Evolutionary conservation across 2,329 filamentous ascomycete species (phyloP).

Genomic region (Bipolaris victoriae): DNA sequence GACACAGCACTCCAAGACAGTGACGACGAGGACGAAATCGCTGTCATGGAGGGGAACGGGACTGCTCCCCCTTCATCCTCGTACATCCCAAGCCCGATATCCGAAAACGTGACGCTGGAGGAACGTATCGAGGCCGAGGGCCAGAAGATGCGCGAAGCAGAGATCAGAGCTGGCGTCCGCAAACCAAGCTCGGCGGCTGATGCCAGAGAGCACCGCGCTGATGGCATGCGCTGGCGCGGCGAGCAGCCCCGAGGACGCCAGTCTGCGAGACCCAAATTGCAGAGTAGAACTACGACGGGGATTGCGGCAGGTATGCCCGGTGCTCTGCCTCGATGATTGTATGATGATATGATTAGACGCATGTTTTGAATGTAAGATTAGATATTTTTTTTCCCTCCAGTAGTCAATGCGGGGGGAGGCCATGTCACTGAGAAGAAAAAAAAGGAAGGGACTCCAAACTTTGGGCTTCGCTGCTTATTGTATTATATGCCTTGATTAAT

Average conservation of each 20-base stretch:
- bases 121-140: constrained; percentile 46
- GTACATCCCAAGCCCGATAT: constrained; percentile 16
- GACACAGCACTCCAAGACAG: constrained; percentile 45
- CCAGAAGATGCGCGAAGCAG: constrained; percentile 46
- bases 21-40: constrained; percentile 22
- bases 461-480: too few relatives aligned
- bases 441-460: not conserved
- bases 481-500: too few relatives aligned
- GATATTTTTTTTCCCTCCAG: too few relatives aligned
- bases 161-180: constrained; percentile 42
- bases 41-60: constrained; percentile 19
- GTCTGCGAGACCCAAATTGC: constrained; percentile 19
- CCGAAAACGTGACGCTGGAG: constrained; percentile 33
- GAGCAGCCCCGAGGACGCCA: constrained; percentile 15
- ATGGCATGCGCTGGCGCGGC: constrained; percentile 40
- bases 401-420: too few relatives aligned
- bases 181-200: constrained; percentile 11
- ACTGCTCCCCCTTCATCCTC: constrained; percentile 10
- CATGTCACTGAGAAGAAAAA: not conserved
- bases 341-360: not conserved
- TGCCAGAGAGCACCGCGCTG: constrained; percentile 15
- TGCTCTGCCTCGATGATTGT: constrained; percentile 33
- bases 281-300: constrained; percentile 24
- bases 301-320: constrained; percentile 42
- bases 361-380: too few relatives aligned